Evolutionary conservation across 1,284 basidiomycete genomes (phyloP), one percentile per base, ranked within the genome.

Genomic region (Naganishia albida): DNA sequence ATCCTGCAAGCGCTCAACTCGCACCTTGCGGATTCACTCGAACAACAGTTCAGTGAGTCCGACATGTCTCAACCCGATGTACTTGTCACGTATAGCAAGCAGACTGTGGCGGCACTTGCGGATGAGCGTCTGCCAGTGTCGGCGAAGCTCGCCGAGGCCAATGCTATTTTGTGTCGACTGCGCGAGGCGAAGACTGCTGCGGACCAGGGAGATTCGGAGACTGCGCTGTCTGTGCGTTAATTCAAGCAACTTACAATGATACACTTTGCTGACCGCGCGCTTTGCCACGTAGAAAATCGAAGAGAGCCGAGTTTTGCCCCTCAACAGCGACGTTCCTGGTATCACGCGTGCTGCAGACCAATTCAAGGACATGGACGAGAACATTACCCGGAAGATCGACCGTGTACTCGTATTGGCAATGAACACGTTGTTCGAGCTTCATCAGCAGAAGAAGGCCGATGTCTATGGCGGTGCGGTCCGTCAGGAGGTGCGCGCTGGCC

Each of bases 341-440:
- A 93, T 94, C 72, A 92, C 91, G 39, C 85, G 88, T 64, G 86
- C 89, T 65, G 90, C 93, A 6, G 91, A 96, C 73, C 90, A 93
- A 72, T 94, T 97, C 82, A 89, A 89, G 76, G 86, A 90, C 44
- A 88, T 96, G 65, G 93, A 97, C 73, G 82, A 84, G 66, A 85
- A 89, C 4, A 82, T 98, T 72, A 90, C 94, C 70, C 85, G 89
- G 69, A 98, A 96, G 80, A 81, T 98, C 74, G 91, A 93, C 74
- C 86, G 87, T 4, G 90, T 96, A 75, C 84, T 98, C 43, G 86
- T 92, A 30, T 85, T 94, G 62, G 89, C 90, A n/a, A 99, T 98
- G 95, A 91, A 93, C 74, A 87, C 88, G 28, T 85, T 99, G 30
- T 89, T 89, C 68, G 85, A 85, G 25, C 84, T 93, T 10, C 88